Conservation (phyloP, 2,329 filamentous ascomycete species). For the Cucurbitaria berberidis region DNA sequence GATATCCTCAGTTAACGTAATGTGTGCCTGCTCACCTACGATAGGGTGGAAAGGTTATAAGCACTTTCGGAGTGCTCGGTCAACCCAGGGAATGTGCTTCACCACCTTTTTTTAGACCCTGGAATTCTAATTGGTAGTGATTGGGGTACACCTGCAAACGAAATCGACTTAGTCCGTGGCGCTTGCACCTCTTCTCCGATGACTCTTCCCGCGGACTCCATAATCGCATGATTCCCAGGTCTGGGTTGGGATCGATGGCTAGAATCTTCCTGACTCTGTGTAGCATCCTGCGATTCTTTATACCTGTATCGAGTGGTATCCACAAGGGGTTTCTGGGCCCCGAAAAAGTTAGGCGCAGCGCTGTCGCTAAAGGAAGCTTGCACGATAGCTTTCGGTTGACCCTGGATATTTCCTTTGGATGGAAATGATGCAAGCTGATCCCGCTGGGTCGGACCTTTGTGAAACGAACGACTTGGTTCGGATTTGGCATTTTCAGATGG, state of each 20-base stretch:
- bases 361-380: too few relatives aligned
- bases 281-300: too few relatives aligned
- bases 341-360: too few relatives aligned
- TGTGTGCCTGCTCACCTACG: neutral
- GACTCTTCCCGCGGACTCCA: neutral
- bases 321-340: too few relatives aligned
- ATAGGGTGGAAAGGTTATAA: neutral
- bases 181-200: neutral
- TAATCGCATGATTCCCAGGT: neutral
- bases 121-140: neutral
- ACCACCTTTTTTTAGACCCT: neutral
- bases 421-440: neutral
- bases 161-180: neutral
- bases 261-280: too few relatives aligned
- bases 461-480: neutral
- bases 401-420: too few relatives aligned
- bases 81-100: neutral
- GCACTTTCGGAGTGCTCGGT: neutral
- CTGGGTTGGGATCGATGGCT: too few relatives aligned
- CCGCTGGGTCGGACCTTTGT: neutral
- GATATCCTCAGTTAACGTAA: too few relatives aligned
- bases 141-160: neutral
- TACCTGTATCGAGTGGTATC: too few relatives aligned
- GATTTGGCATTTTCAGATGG: neutral
- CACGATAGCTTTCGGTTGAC: too few relatives aligned